A percentile compares a stretch with the other conserved stretches of the same genome.
These are phyloP conservation scores for Sordaria brevicollis DNA, from an alignment of 495 filamentous ascomycete species.

Conservation along the genomic window DNA sequence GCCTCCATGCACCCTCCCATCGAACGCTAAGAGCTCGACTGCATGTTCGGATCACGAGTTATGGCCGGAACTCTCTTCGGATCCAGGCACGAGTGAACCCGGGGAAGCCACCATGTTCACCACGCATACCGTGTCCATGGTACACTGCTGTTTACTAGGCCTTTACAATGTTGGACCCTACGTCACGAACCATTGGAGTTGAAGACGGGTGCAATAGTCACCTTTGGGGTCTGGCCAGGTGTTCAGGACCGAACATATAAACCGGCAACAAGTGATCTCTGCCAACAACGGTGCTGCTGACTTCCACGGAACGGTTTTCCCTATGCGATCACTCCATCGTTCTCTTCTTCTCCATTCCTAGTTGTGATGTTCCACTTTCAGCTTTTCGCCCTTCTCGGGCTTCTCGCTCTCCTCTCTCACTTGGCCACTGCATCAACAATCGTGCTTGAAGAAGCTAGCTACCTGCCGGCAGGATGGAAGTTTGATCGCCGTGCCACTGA, in stretches of 20 bases:
- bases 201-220: neutral
- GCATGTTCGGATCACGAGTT: neutral
- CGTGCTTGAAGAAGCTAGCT: constrained; percentile 9
- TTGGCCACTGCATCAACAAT: constrained; percentile 8
- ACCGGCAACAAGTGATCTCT: neutral
- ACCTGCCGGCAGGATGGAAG: constrained; percentile 14
- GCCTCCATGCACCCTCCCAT: neutral
- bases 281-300: neutral
- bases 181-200: neutral
- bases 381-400: constrained; percentile 5
- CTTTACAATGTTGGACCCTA: neutral
- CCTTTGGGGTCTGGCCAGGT: neutral
- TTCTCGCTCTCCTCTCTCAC: neutral
- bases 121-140: neutral
- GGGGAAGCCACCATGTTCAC: neutral
- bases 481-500: constrained; percentile 10
- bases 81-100: neutral
- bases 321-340: neutral
- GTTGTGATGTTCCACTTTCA: constrained; percentile 8
- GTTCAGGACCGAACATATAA: neutral
- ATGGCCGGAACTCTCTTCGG: neutral
- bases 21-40: neutral
- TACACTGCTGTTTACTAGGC: neutral
- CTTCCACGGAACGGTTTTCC: too few species aligned
- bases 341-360: neutral